These are phyloP conservation scores for Physocladia obscura DNA, from an alignment of 192 early-diverging fungal species.

Conservation along the genomic window DNA sequence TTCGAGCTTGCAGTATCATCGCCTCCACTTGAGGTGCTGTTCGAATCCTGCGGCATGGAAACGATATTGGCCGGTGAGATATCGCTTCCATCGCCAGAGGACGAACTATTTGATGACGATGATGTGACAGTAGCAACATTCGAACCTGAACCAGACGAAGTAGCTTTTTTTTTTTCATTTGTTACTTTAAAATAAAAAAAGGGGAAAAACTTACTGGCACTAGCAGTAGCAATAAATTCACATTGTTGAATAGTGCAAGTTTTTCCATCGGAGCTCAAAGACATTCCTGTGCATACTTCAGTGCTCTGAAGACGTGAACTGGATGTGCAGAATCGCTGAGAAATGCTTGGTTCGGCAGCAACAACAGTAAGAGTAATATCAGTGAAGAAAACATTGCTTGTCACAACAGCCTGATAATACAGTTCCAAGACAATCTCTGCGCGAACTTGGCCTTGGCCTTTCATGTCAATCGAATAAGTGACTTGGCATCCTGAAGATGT, in stretches of 20 bases:
- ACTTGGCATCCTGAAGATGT: constrained; percentile 6
- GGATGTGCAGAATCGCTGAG: constrained; percentile 4
- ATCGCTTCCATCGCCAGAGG: no score
- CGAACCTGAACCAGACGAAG: not conserved
- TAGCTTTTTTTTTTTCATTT: not conserved
- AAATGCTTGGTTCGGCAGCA: not conserved
- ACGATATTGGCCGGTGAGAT: no score
- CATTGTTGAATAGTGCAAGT: constrained; percentile 24
- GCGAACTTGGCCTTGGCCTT: constrained; percentile 5
- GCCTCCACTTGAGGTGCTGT: not conserved
- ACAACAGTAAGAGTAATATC: not conserved
- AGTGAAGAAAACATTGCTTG: not conserved
- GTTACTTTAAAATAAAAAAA: not conserved
- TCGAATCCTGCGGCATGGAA: no score
- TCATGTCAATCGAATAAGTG: constrained; percentile 19
- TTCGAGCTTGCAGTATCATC: not conserved
- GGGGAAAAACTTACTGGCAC: not conserved
- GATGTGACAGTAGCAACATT: no score
- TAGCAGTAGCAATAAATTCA: not conserved
- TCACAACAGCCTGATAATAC: constrained; percentile 22
- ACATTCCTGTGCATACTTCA: constrained; percentile 19
- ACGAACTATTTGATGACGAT: not conserved
- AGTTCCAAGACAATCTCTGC: constrained; percentile 18
- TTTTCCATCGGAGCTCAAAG: constrained; percentile 13
- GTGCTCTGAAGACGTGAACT: constrained; percentile 9